phyloP scores from a whole-genome alignment of 768 basidiomycete species.

The Leccinum uliginosum region DNA sequence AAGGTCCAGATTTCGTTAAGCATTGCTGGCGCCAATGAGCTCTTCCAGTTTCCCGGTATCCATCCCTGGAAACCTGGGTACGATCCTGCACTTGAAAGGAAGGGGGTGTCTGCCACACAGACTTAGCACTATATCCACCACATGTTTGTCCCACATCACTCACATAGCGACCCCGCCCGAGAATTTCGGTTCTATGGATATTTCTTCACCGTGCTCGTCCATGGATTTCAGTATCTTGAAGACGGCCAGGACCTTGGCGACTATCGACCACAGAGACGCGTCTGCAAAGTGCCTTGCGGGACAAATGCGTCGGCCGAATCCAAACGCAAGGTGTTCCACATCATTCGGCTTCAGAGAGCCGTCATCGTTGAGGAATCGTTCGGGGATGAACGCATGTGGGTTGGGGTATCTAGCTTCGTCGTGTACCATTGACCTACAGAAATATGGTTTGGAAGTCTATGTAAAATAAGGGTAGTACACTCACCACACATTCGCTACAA shows the following conservation, averaged over 20 bases:
- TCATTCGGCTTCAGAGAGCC: not conserved
- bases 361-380: not conserved
- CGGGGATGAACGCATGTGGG: not conserved
- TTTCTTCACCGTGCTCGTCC: not conserved
- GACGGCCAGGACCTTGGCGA: not conserved
- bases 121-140: no score
- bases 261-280: not conserved
- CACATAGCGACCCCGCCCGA: not conserved
- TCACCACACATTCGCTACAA: slow-evolving; percentile 6
- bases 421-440: not conserved
- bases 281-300: not conserved
- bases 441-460: not conserved
- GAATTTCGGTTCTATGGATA: not conserved
- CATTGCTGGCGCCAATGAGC: not conserved
- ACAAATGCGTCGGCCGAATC: not conserved
- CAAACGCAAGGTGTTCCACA: not conserved
- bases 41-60: not conserved
- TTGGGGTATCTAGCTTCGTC: not conserved
- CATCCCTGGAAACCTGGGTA: not conserved
- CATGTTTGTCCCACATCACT: not conserved
- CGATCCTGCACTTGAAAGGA: not conserved
- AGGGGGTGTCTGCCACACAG: not conserved
- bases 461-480: not conserved
- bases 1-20: not conserved
- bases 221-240: not conserved